Percentiles rank a stretch among this genome's conserved stretches.
phyloP scores from a whole-genome alignment of 371 early-diverging fungal species.

The Mycotypha africana region DNA sequence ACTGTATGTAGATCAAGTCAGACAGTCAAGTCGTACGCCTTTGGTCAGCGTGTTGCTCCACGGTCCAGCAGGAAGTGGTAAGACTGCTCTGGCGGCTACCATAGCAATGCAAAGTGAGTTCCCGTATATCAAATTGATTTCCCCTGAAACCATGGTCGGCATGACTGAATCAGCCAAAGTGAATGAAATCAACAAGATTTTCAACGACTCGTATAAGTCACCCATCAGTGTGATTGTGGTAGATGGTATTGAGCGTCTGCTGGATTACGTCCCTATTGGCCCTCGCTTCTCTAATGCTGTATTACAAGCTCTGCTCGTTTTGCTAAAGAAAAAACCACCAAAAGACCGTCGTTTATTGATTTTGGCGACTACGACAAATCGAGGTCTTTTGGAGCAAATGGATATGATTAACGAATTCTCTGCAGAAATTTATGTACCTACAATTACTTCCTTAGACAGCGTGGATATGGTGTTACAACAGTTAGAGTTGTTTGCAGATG shows the following conservation, averaged over 20 bases:
- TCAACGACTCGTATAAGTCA: constrained; percentile 98
- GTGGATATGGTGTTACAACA: constrained; percentile 71
- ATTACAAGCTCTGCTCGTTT: constrained; percentile 91
- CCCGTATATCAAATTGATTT: constrained; percentile 98
- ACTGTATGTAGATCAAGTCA: constrained; percentile 85
- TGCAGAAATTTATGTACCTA: constrained; percentile 77
- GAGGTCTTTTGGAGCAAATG: constrained; percentile 81
- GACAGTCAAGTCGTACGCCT: constrained; percentile 77
- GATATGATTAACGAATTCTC: constrained; percentile 85
- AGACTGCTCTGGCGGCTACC: constrained; percentile 97
- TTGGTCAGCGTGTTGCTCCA: constrained; percentile 85
- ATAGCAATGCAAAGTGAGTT: constrained; percentile 93
- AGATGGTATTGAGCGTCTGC: constrained; percentile 95
- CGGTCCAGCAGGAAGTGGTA: constrained; percentile 92
- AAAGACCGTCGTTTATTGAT: constrained; percentile 81
- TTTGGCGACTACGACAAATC: constrained; percentile 71
- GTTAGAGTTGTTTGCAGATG: constrained; percentile 56
- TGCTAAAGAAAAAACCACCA: constrained; percentile 90
- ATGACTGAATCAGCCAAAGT: constrained; percentile 92
- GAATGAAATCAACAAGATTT: constrained; percentile 88
- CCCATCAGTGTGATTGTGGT: constrained; percentile 94
- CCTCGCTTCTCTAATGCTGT: constrained; percentile 97
- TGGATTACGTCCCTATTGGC: constrained; percentile 99
- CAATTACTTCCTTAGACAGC: constrained; percentile 55
- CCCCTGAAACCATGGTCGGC: constrained; percentile 97